A percentile compares a stretch with the other conserved stretches of the same genome.
phyloP scores from a whole-genome alignment of 805 yeast genomes.

The Metschnikowia henanensis region DNA sequence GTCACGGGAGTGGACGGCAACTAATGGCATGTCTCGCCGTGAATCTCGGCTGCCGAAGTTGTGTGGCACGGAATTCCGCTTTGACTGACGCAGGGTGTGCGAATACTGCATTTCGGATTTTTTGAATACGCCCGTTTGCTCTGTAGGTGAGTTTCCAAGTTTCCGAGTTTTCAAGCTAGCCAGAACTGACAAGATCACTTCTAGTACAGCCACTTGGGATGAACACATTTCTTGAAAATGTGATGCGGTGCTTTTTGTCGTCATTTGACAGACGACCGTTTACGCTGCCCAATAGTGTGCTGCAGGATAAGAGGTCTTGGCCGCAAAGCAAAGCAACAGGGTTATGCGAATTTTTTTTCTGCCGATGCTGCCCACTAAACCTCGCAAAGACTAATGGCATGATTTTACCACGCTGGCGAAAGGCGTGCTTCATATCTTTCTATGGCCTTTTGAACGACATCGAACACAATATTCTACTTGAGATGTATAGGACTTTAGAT shows the following conservation, averaged over 20 bases:
- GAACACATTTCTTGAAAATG: too few species aligned
- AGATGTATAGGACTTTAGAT: too few species aligned
- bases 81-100: not conserved
- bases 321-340: not conserved
- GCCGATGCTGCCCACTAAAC: not conserved
- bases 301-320: not conserved
- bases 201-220: too few species aligned
- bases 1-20: too few species aligned
- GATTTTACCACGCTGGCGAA: too few species aligned
- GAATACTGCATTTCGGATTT: not conserved
- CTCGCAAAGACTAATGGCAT: not conserved
- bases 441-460: too few species aligned
- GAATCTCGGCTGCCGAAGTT: not conserved
- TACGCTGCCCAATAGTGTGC: not conserved
- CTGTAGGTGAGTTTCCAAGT: not conserved
- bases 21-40: not conserved
- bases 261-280: not conserved
- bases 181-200: not conserved
- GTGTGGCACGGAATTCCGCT: not conserved
- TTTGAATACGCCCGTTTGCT: not conserved
- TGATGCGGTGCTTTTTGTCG: not conserved
- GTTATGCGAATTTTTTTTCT: too few species aligned
- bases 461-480: too few species aligned
- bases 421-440: too few species aligned
- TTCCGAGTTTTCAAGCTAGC: not conserved